Conservation (phyloP, 2,329 filamentous ascomycete species). For the Pestalotiopsis sp. region DNA sequence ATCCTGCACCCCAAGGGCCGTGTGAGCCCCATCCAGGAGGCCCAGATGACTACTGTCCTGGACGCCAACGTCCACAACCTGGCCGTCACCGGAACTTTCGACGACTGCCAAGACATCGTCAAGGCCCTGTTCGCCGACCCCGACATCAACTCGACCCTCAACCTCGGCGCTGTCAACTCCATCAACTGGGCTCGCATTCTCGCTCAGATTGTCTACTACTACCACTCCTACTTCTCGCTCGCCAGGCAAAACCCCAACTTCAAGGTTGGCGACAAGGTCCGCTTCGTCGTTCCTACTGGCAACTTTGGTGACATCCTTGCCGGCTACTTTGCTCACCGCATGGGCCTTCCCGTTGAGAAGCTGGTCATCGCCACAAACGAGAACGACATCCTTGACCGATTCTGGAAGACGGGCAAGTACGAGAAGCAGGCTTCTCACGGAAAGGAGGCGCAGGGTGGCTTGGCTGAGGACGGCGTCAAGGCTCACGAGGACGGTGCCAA, state of each 20-base stretch:
- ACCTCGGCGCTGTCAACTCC: conserved; percentile 91
- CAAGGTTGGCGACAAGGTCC: conserved; percentile 68
- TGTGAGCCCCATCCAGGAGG: conserved; percentile 89
- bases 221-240: conserved; percentile 89
- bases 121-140: conserved; percentile 90
- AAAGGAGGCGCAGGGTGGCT: conserved; percentile 61
- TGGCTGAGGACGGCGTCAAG: conserved; percentile 62
- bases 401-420: conserved; percentile 89
- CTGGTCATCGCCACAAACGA: conserved; percentile 94
- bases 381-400: conserved; percentile 95
- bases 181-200: conserved; percentile 97
- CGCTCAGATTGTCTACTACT: conserved; percentile 97
- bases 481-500: conserved; percentile 77
- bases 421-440: conserved; percentile 76
- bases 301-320: conserved; percentile 94
- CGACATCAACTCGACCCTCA: conserved; percentile 79
- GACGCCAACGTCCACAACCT: conserved; percentile 94
- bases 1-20: conserved; percentile 92
- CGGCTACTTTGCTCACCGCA: conserved; percentile 87
- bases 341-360: conserved; percentile 87
- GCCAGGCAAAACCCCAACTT: conserved; percentile 61
- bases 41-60: conserved; percentile 93
- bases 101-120: conserved; percentile 96
- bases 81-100: conserved; percentile 87
- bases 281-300: conserved; percentile 90